Evolutionary conservation across 371 early-diverging fungal species (phyloP), one percentile per base, ranked within the genome.

Genomic region (Apophysomyces sp.): DNA sequence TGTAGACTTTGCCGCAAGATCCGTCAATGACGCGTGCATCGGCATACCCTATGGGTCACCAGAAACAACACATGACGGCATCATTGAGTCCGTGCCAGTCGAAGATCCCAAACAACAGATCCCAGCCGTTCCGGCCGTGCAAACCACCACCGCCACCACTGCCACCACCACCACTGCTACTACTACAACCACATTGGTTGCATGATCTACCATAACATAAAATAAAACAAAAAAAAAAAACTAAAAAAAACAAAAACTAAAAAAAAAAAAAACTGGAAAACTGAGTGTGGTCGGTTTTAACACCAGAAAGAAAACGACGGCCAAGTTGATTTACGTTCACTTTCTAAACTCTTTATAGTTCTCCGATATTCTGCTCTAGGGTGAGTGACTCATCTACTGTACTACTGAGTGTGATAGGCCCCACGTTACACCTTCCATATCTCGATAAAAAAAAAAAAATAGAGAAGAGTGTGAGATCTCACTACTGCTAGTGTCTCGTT

Each of bases 1-100:
- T 61, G 64, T 49, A 13, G 58, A 49, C 2, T 71, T 67, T 55
- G 59, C 60, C 13, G 64, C 67, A 21, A 29, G 26, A 16, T 21
- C 64, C 21, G 16, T 69, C 21, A 34, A 36, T 15, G 63, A 68
- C 41, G 63, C 64, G 4, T 55, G 55, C 27, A 9, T 9, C 16
- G 5, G n/a, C 37, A 37, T n/a, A n/a, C 11, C 37, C 5, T 37
- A 37, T 37, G 37, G n/a, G n/a, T 11, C 5, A 11, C 11, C 15
- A 11, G 37, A 37, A 13, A n/a, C 37, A n/a, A 37, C 11, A 11
- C 11, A 44, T 21, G 49, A 16, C 4, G 21, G 21, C 21, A 21
- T 44, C 6, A 44, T 44, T 9, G 49, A 44, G 11, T 18, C 49
- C 4, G 16, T 44, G 11, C 24, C 49, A 16, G 21, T 44, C 9